Base-by-base conservation (phyloP, 805 yeast genomes). In the Peterozyma xylosa region DNA sequence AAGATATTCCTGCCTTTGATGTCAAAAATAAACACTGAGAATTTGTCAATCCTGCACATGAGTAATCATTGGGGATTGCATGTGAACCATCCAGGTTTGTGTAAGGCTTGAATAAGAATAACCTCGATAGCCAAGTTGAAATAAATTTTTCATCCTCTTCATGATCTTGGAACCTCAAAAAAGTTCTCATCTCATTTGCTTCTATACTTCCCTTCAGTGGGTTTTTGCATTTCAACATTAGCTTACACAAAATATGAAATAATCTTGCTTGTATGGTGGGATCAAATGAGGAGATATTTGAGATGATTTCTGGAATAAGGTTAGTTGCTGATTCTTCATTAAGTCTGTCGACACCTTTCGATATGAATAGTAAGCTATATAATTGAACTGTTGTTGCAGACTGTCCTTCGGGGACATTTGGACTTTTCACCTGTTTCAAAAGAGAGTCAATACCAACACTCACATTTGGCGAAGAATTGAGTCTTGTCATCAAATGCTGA, bases 331-430 rank as follows among this genome's bases (percentile, higher is more conserved):
- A 74, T 3, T 56, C 58, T 1, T 48, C 45, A 1, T 58, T 36
- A 42, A 83, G 51, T 42, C 91, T 63, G 35, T 79, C 82, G 13
- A 86, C 57, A 9, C 86, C 91, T 58, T 76, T 79, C 1, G 90
- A 74, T 0, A 82, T 67, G 49, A 86, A 82, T 35, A 86, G 55
- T 45, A 87, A 64, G 16, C 83, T 73, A 58, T 82, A 84, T 9
- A 81, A 58, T 45, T 78, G 70, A 1, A 82, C 86, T 13, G 71
- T 62, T 0, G 74, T 59, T 7, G 75, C 56, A 49, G 77, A 80
- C 3, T 63, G 54, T 15, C 59, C 67, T 1, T 47, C 41, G 0
- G 74, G 60, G 1, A 72, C 54, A n/a, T 67, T 66, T 0, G 89
- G 87, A 3, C 46, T 43, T 49, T 76, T 71, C 5, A 79, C 85